A percentile compares a stretch with the other conserved stretches of the same genome.
Evolutionary conservation across 169 alveolate genomes (phyloP).

Genomic region (Toxoplasma gondii): DNA sequence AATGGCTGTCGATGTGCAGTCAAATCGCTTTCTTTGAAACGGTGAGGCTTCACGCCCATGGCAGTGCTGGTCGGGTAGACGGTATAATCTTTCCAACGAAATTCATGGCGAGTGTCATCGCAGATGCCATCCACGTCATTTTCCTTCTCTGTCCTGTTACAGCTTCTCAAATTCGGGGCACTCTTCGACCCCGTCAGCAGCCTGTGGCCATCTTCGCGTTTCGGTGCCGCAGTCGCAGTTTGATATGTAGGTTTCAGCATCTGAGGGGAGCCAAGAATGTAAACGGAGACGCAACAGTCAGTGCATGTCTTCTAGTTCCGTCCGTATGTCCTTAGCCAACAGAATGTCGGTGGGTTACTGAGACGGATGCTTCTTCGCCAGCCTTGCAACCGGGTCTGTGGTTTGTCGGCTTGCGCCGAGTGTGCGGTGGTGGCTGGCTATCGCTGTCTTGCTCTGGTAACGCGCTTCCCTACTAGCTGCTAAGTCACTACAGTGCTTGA

Average conservation of each 20-base stretch:
- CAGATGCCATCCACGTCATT: neutral
- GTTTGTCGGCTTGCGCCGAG: neutral
- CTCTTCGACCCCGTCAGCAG: constrained; percentile 15
- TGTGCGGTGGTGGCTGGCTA: neutral
- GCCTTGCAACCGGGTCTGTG: neutral
- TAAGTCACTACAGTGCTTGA: too few species aligned
- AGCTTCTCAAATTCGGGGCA: neutral
- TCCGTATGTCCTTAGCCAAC: neutral
- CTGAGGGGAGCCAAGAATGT: neutral
- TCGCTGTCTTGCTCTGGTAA: too few species aligned
- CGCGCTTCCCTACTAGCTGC: too few species aligned
- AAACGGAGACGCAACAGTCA: neutral
- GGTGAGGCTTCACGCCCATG: constrained; percentile 19
- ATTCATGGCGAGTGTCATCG: neutral
- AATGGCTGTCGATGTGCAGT: neutral
- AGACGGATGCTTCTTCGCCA: neutral
- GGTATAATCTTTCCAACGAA: neutral
- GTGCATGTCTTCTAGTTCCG: neutral
- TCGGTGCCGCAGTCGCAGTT: neutral
- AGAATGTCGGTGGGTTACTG: too few species aligned
- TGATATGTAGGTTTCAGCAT: neutral
- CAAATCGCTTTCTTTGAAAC: constrained; percentile 1
- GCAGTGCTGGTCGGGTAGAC: constrained; percentile 26
- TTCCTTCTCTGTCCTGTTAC: neutral
- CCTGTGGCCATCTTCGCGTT: neutral